These are phyloP conservation scores for Abrus precatorius DNA, from an alignment of 306 rosid species.

Conservation along the genomic window DNA sequence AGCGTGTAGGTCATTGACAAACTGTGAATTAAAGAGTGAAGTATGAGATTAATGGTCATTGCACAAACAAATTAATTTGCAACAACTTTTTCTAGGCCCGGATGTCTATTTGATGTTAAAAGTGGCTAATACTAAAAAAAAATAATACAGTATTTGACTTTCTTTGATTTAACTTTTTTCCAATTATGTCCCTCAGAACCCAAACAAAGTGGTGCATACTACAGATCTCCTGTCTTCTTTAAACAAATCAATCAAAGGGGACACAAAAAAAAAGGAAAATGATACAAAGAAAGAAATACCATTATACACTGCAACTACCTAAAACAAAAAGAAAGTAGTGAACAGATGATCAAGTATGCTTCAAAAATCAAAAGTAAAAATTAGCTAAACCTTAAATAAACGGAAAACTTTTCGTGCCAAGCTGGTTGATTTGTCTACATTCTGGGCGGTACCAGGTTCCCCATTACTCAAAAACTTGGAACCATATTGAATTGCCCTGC, in stretches of 20 bases:
- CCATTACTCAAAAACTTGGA: constrained; percentile 96
- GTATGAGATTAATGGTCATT: constrained; percentile 28
- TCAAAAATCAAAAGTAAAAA: background rate
- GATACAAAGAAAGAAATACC: background rate
- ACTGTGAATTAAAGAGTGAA: constrained; percentile 62
- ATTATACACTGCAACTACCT: background rate
- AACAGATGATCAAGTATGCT: constrained; percentile 26
- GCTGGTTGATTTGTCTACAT: constrained; percentile 92
- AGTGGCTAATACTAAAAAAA: constrained; percentile 23
- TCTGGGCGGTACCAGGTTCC: constrained; percentile 92
- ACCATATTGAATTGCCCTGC: constrained; percentile 98
- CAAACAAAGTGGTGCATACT: background rate
- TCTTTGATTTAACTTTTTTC: constrained; percentile 16
- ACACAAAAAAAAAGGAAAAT: background rate
- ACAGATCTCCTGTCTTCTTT: background rate
- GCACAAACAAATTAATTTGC: constrained; percentile 5
- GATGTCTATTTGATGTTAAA: constrained; percentile 21
- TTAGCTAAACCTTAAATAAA: constrained; percentile 81
- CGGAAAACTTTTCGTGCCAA: constrained; percentile 98
- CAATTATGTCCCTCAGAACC: background rate
- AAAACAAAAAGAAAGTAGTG: background rate
- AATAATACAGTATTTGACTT: background rate
- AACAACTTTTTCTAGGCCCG: background rate
- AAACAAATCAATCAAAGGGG: constrained; percentile 29
- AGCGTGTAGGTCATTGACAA: constrained; percentile 88